A percentile compares a stretch with the other conserved stretches of the same genome.
These are phyloP conservation scores for Chrysoporthe puriensis DNA, from an alignment of 2,329 filamentous ascomycete genomes.

Conservation along the genomic window DNA sequence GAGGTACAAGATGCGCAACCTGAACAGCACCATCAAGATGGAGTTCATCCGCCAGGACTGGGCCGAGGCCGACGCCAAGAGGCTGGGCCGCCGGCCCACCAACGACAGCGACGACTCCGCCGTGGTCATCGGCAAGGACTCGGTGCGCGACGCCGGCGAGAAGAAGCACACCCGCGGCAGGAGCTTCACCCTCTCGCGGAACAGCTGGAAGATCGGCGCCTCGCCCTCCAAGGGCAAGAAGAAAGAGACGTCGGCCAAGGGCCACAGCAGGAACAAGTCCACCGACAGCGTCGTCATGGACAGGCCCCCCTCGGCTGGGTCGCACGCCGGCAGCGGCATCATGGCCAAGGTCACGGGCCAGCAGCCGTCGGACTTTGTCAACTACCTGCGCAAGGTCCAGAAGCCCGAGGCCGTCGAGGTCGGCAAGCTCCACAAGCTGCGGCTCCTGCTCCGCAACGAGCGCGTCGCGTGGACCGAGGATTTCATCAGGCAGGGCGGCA, in stretches of 20 bases:
- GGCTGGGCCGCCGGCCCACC: constrained; percentile 48
- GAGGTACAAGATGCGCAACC: constrained; percentile 89
- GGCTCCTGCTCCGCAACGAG: constrained; percentile 88
- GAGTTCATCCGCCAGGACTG: constrained; percentile 93
- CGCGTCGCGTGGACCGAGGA: constrained; percentile 94
- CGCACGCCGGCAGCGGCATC: constrained; percentile 59
- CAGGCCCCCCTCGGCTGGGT: constrained; percentile 56
- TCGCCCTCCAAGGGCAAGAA: constrained; percentile 78
- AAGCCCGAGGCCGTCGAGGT: constrained; percentile 86
- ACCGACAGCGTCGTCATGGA: constrained; percentile 70
- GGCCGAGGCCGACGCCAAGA: constrained; percentile 64
- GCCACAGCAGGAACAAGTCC: constrained; percentile 73
- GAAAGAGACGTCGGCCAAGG: constrained; percentile 63
- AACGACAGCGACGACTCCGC: constrained; percentile 46
- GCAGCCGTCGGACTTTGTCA: constrained; percentile 81
- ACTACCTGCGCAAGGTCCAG: constrained; percentile 78
- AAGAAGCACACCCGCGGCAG: constrained; percentile 67
- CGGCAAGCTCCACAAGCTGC: constrained; percentile 92
- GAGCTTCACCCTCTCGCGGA: constrained; percentile 77
- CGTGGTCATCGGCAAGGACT: constrained; percentile 34
- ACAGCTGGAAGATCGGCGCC: constrained; percentile 60
- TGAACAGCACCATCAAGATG: constrained; percentile 89
- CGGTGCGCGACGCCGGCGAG: constrained; percentile 47
- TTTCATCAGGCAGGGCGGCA: constrained; percentile 87
- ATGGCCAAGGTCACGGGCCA: constrained; percentile 74